Conservation (phyloP, 2,329 filamentous ascomycete genomes). For the Arthrobotrys entomopaga region DNA sequence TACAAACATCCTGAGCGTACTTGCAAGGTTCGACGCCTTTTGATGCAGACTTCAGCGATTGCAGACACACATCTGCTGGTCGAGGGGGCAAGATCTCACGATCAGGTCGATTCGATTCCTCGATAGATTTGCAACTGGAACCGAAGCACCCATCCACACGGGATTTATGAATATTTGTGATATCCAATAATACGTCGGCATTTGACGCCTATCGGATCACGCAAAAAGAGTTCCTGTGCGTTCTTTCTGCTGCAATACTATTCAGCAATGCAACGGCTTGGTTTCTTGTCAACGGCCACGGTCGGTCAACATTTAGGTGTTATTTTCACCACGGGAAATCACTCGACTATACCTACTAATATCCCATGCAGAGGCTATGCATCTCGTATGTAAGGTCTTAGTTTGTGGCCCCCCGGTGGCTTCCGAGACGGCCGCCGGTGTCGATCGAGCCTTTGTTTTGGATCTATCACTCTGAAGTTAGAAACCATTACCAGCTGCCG, state of each 20-base stretch:
- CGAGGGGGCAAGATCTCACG: slow-evolving; percentile 42
- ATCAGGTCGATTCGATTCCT: slow-evolving; percentile 34
- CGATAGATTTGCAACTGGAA: slow-evolving; percentile 47
- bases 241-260: slow-evolving; percentile 54
- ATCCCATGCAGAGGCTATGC: slow-evolving; percentile 31
- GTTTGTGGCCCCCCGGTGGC: slow-evolving; percentile 29
- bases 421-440: slow-evolving; percentile 50
- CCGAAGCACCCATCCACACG: slow-evolving; percentile 48
- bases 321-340: slow-evolving; percentile 1
- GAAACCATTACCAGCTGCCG: slow-evolving; percentile 2
- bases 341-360: slow-evolving; percentile 5
- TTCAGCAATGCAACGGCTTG: too few relatives aligned
- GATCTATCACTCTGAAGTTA: slow-evolving; percentile 32
- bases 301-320: too few relatives aligned
- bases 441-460: slow-evolving; percentile 32
- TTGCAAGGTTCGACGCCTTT: slow-evolving; percentile 12
- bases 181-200: slow-evolving; percentile 44
- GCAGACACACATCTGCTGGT: slow-evolving; percentile 29
- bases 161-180: neutral
- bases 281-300: too few relatives aligned
- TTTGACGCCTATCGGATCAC: slow-evolving; percentile 55
- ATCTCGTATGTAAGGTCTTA: slow-evolving; percentile 7
- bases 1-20: slow-evolving; percentile 1
- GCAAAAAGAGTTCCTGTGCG: slow-evolving; percentile 48
- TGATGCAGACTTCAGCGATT: slow-evolving; percentile 30